Base-by-base conservation (phyloP, 495 filamentous ascomycete genomes). In the Achaetomiella virescens region DNA sequence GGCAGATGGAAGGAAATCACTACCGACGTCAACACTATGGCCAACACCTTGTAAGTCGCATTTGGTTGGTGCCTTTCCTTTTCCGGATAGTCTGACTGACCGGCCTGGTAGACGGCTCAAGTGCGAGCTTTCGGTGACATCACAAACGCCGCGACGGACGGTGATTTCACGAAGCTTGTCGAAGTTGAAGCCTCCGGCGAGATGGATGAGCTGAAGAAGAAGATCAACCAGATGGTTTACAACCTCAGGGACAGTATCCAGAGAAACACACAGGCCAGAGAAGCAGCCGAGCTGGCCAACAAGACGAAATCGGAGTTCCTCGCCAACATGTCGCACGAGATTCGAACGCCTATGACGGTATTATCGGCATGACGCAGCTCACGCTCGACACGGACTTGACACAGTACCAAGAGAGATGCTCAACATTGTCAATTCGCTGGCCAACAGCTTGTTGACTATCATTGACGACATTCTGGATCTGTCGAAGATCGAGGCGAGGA, bases 401-500 rank as follows among this genome's bases (percentile, higher is more conserved):
- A 36, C 86, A 88, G 53, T 93, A 96, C 60, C 95, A 97, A 85
- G 93, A 54, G 93, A 99, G 72, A 97, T 97, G 93, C 72, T 99
- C 71, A 97, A 96, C 62, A 97, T 97, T 63, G 93, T 99, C 58
- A 93, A 97, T 70, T 95, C 96, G 61, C 80, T 99, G 45, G 93
- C 91, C 43, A 96, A 97, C 73, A 97, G 95, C 75, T 74, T 99
- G 59, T 72, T 99, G 66, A 99, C 95, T 18, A 97, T 99, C 62
- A 97, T 99, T 67, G 93, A 99, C 68, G 93, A 99, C 70, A 97
- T 99, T 63, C 79, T 99, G 58, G 93, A 99, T 81, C 88, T 99
- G 58, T 96, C 90, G 7, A 99, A 99, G 84, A 99, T 99, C 60
- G 93, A 99, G 72, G 93, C 93, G 24, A 92, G 97, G 68, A 85